A percentile compares a stretch with the other conserved stretches of the same genome.
Conservation (phyloP, 2,329 filamentous ascomycete genomes). For the Chrysoporthe austroafricana region DNA sequence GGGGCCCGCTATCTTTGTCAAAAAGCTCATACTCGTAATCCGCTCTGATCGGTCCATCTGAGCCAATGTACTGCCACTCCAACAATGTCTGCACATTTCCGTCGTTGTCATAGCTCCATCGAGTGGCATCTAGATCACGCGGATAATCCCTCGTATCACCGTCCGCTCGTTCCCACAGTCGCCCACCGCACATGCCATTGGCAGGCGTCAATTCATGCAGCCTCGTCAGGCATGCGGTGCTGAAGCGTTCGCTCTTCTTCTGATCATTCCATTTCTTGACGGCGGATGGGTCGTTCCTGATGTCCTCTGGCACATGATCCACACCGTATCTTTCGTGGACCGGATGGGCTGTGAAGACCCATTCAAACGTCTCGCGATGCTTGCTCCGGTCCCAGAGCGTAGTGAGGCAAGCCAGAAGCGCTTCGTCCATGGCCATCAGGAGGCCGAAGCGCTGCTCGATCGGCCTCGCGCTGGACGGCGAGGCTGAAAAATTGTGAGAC, state of each 20-base stretch:
- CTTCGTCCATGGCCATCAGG: conserved; percentile 15
- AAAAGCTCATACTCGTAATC: neutral
- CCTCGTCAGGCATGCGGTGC: conserved; percentile 15
- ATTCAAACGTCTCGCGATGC: conserved; percentile 3
- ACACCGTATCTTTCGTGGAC: neutral
- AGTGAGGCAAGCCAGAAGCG: conserved; percentile 8
- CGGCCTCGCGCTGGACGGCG: neutral
- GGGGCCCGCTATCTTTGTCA: neutral
- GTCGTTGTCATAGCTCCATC: neutral
- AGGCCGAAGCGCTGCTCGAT: conserved; percentile 15
- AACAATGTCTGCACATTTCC: neutral
- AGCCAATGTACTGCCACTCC: conserved; percentile 3
- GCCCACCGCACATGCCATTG: conserved; percentile 12
- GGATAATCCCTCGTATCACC: conserved; percentile 3
- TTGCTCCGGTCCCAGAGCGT: conserved; percentile 14
- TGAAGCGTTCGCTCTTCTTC: conserved; percentile 6
- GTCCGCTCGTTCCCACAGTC: conserved; percentile 5
- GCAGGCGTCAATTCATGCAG: conserved; percentile 11
- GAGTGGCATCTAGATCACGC: conserved; percentile 3
- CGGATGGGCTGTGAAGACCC: conserved; percentile 15
- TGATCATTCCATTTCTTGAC: neutral
- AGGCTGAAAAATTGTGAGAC: neutral
- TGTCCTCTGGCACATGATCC: neutral
- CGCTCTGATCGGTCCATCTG: neutral
- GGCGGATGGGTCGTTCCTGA: neutral